Percentiles rank a stretch among this genome's conserved stretches.
phyloP scores from a whole-genome alignment of 345 rosid genomes.

The Citrus sp. region DNA sequence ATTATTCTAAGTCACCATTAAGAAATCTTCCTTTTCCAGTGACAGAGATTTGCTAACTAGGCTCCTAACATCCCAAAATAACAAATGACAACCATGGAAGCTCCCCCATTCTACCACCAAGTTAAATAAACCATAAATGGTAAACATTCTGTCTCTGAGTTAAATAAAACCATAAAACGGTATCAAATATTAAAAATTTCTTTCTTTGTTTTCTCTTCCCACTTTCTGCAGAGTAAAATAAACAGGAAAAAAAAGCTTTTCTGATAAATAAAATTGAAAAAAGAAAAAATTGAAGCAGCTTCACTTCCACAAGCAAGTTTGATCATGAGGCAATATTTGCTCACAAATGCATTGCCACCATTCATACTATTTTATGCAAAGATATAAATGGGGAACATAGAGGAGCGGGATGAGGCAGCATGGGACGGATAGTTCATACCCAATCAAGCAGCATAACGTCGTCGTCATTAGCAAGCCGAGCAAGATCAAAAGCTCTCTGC shows the following conservation, averaged over 20 bases:
- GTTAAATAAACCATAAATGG: neutral
- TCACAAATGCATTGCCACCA: neutral
- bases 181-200: too few species aligned
- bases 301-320: neutral
- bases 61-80: neutral
- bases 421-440: conserved; percentile 42
- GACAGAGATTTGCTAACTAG: neutral
- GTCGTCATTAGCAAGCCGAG: conserved; percentile 92
- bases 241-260: neutral
- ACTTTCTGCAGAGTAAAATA: neutral
- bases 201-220: neutral
- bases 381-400: neutral
- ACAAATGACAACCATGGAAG: neutral
- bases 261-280: neutral
- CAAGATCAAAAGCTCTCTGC: conserved; percentile 91
- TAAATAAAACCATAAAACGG: neutral
- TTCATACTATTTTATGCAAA: neutral
- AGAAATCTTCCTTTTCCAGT: neutral
- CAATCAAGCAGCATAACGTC: conserved; percentile 95
- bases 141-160: neutral
- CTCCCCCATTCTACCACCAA: neutral
- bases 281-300: neutral
- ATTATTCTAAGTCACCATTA: neutral
- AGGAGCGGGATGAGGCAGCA: neutral
- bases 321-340: neutral